Evolutionary conservation across 257 asterid species (phyloP).

Genomic region (Haberlea rhodopensis): DNA sequence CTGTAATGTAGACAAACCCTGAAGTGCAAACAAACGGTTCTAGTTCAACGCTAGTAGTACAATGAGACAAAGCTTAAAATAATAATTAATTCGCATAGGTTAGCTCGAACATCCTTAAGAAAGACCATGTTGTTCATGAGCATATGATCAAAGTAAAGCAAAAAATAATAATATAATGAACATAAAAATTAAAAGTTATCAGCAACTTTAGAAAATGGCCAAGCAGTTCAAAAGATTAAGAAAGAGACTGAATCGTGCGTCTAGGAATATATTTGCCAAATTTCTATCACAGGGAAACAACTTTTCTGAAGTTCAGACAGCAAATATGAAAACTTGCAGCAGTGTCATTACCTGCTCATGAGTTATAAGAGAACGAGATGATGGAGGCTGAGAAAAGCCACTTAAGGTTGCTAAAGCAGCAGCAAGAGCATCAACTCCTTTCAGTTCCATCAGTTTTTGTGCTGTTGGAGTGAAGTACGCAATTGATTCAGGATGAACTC

Average conservation of each 20-base stretch:
- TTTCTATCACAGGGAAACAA: neutral
- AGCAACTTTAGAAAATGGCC: neutral
- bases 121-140: neutral
- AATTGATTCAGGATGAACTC: conserved; percentile 55
- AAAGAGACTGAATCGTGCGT: neutral
- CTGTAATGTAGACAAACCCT: conserved; percentile 87
- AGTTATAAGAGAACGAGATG: conserved; percentile 59
- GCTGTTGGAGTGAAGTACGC: conserved; percentile 58
- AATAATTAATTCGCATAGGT: neutral
- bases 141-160: neutral
- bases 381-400: conserved; percentile 58
- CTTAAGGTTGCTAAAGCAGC: conserved; percentile 61
- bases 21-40: conserved; percentile 23
- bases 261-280: neutral
- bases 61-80: neutral
- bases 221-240: neutral
- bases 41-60: neutral
- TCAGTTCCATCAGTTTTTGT: conserved; percentile 43
- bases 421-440: conserved; percentile 51
- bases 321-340: conserved; percentile 15
- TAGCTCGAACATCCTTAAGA: no score
- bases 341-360: conserved; percentile 44
- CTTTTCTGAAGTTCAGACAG: neutral
- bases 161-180: neutral
- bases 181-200: neutral